Percentiles rank a stretch among this genome's conserved stretches.
These are phyloP conservation scores for Diplotaxis tenuifolia DNA, from an alignment of 345 rosid genomes.

Conservation along the genomic window DNA sequence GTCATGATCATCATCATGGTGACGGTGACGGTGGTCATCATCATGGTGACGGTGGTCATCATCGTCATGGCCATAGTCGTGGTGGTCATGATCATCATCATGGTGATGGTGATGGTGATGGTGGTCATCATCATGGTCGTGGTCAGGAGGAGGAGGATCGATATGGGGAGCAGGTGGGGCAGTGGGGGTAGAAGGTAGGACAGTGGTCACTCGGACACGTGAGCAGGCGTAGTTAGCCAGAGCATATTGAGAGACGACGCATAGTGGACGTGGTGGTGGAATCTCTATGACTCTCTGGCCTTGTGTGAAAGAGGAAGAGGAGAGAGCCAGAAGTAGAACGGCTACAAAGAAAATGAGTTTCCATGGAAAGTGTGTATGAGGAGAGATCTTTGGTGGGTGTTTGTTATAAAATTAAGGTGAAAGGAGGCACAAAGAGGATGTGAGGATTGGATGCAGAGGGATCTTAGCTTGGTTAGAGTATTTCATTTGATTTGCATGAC, in stretches of 20 bases:
- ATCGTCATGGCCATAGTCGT: background rate
- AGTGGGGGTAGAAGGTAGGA: conserved; percentile 26
- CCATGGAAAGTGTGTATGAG: conserved; percentile 19
- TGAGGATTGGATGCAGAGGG: conserved; percentile 15
- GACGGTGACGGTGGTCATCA: too few species aligned
- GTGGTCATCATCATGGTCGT: conserved; percentile 1
- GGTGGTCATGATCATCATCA: background rate
- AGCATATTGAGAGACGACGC: conserved; percentile 58
- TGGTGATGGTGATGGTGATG: background rate
- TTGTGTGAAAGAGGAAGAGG: conserved; percentile 7
- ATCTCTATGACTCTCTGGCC: conserved; percentile 31
- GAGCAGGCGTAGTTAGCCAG: conserved; percentile 69
- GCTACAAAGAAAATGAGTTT: conserved; percentile 18
- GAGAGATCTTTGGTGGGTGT: conserved; percentile 20
- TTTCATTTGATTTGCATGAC: conserved; percentile 30
- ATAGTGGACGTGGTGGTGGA: conserved; percentile 53
- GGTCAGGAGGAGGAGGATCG: conserved; percentile 21
- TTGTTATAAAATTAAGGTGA: conserved; percentile 21
- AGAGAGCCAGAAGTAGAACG: conserved; percentile 5
- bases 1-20: background rate
- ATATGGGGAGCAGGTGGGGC: conserved; percentile 33
- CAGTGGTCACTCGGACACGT: conserved; percentile 36
- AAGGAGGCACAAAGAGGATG: conserved; percentile 27
- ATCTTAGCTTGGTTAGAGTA: conserved; percentile 20
- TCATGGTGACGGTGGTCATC: too few species aligned